Evolutionary conservation across 805 yeast genomes (phyloP).

Genomic region (Myxozyma monticola): DNA sequence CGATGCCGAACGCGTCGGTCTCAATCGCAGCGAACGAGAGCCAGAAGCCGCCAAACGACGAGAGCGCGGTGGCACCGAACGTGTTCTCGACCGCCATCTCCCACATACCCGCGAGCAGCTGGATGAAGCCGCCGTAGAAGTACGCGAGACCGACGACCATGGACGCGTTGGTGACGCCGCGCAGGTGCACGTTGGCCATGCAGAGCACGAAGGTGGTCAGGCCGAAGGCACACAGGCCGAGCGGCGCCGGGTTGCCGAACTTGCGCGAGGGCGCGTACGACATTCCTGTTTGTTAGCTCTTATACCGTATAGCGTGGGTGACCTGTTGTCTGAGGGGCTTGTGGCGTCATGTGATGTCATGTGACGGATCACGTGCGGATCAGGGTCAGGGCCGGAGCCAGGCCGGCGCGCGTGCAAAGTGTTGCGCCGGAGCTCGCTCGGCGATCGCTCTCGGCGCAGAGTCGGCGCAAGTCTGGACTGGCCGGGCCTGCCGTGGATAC

Average conservation of each 20-base stretch:
- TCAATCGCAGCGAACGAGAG: constrained; percentile 60
- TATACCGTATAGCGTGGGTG: too few relatives aligned
- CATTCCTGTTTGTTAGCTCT: too few relatives aligned
- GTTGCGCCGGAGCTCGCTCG: too few relatives aligned
- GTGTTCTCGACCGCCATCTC: constrained; percentile 64
- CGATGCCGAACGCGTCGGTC: constrained; percentile 61
- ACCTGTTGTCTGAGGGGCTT: too few relatives aligned
- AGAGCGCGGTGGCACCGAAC: constrained; percentile 65
- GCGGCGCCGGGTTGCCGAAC: constrained; percentile 66
- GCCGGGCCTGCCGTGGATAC: too few relatives aligned
- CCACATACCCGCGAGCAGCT: constrained; percentile 66
- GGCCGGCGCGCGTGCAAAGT: too few relatives aligned
- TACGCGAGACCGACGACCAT: constrained; percentile 58
- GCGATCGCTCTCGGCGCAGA: too few relatives aligned
- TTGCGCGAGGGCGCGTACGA: constrained; percentile 51
- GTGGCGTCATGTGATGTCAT: too few relatives aligned
- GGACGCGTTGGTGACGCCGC: constrained; percentile 53
- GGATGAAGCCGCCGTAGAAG: constrained; percentile 64
- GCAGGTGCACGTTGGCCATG: constrained; percentile 55
- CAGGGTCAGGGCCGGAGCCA: too few relatives aligned
- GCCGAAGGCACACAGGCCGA: constrained; percentile 63
- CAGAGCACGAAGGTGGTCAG: constrained; percentile 62
- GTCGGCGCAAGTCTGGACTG: too few relatives aligned
- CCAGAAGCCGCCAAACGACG: constrained; percentile 73
- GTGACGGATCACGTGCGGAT: too few relatives aligned